These are phyloP conservation scores for Globisporangium middletonii DNA, from an alignment of 352 stramenopile species.

Conservation along the genomic window DNA sequence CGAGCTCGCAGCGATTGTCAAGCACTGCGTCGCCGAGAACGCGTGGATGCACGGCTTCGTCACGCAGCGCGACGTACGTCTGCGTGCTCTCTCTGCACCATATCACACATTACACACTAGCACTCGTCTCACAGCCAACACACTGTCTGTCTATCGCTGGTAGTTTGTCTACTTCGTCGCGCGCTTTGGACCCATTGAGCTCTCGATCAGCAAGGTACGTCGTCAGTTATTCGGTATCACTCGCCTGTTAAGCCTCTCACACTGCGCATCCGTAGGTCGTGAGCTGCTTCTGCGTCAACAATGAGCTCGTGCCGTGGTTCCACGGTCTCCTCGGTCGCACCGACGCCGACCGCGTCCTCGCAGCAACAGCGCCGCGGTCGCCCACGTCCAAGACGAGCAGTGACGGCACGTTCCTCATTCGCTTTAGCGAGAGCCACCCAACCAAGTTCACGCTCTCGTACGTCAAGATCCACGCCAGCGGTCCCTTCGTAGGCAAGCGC, in stretches of 20 bases:
- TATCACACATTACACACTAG: background rate
- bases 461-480: slow-evolving; percentile 48
- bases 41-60: slow-evolving; percentile 39
- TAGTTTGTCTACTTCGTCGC: slow-evolving; percentile 62
- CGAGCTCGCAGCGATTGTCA: slow-evolving; percentile 46
- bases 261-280: slow-evolving; percentile 20
- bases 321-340: slow-evolving; percentile 49
- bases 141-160: background rate
- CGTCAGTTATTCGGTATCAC: too few species aligned
- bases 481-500: slow-evolving; percentile 20
- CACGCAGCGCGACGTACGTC: slow-evolving; percentile 33
- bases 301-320: slow-evolving; percentile 69
- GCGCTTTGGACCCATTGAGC: slow-evolving; percentile 64
- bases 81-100: background rate
- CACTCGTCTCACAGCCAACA: background rate
- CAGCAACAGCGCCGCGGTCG: slow-evolving; percentile 1
- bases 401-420: slow-evolving; percentile 68
- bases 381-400: slow-evolving; percentile 2
- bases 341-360: slow-evolving; percentile 40
- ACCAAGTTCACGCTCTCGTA: slow-evolving; percentile 76
- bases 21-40: slow-evolving; percentile 42
- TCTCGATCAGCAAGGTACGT: slow-evolving; percentile 37
- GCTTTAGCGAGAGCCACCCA: slow-evolving; percentile 77
- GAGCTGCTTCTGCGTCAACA: slow-evolving; percentile 48
- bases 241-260: too few species aligned